Base-by-base conservation (phyloP, 2,329 filamentous ascomycete genomes). In the Capronia americana region DNA sequence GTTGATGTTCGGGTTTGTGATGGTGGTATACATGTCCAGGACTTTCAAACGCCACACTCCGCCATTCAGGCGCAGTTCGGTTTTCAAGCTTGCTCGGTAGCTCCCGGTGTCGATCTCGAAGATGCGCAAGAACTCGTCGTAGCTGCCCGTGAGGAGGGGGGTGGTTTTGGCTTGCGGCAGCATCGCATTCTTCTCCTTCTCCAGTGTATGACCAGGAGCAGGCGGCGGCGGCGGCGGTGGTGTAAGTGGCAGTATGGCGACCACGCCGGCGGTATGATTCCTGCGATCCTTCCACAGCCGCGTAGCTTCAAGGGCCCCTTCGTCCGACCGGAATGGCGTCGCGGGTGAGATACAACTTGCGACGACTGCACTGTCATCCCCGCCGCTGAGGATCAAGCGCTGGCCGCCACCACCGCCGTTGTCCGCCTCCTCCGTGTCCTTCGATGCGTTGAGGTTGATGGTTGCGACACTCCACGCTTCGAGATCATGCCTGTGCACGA, bases 1-100 rank as follows among this genome's bases (percentile, higher is more conserved):
- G 12, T n/a, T 20, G 10, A 24, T 38, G 3, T 14, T 48, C 11
- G 20, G 0, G 8, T 46, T 11, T 2, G 26, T 7, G 41, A 10
- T 23, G 8, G 54, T 57, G 41, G 59, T 67, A 64, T 70, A 71
- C 24, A 66, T 38, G 34, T 70, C 69, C 5, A 74, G 78, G 46
- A 90, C 72, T 74, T 91, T 91, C 62, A 98, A 76, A 64, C 94
- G 84, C 93, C 95, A 99, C 2, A 98, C 94, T 1, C 93, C 93
- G 26, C 91, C 93, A 1, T 83, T 87, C 0, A 98, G 83, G 59
- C 90, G 83, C 59, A 84, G 72, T 66, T 92, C 88, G 0, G 87
- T 84, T 17, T 80, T 77, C 11, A 73, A 3, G 77, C 74, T 63
- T 5, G 73, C 72, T 28, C 64, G 66, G 56, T 63, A 48, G 24